A percentile compares a stretch with the other conserved stretches of the same genome.
Evolutionary conservation across 176 grass and related monocot genomes (phyloP).

Genomic region (Oryza brachyantha): DNA sequence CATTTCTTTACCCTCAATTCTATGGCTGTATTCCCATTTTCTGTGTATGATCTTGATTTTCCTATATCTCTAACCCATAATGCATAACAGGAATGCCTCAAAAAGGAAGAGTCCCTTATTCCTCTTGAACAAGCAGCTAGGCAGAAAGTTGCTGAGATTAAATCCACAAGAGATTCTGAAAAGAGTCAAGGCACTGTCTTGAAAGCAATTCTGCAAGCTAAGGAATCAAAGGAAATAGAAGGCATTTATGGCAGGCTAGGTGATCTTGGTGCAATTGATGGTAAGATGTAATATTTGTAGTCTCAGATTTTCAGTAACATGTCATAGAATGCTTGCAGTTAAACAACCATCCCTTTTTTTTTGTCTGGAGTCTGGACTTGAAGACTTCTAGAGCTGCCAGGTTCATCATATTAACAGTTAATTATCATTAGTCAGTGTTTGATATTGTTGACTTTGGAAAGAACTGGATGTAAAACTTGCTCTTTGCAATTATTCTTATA

Average conservation of each 20-base stretch:
- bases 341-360: not conserved
- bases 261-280: conserved; percentile 90
- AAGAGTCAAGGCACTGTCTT: conserved; percentile 70
- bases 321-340: not conserved
- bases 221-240: conserved; percentile 89
- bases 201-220: conserved; percentile 89
- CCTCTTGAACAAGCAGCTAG: conserved; percentile 76
- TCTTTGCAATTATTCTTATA: not conserved
- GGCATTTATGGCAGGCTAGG: conserved; percentile 93
- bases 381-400: not conserved
- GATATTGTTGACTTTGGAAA: not conserved
- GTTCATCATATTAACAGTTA: not conserved
- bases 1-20: not conserved
- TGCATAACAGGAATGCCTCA: conserved; percentile 62
- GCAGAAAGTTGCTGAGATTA: conserved; percentile 83
- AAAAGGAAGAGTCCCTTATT: conserved; percentile 71
- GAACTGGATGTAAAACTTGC: not conserved
- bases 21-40: conserved; percentile 7
- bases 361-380: not conserved
- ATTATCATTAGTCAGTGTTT: not conserved
- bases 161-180: conserved; percentile 66
- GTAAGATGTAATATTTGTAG: conserved; percentile 42
- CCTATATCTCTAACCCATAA: conserved; percentile 11
- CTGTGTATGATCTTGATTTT: not conserved
- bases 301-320: not conserved